Base-by-base conservation (phyloP, 2,329 filamentous ascomycete species). In the Huntiella decipiens region DNA sequence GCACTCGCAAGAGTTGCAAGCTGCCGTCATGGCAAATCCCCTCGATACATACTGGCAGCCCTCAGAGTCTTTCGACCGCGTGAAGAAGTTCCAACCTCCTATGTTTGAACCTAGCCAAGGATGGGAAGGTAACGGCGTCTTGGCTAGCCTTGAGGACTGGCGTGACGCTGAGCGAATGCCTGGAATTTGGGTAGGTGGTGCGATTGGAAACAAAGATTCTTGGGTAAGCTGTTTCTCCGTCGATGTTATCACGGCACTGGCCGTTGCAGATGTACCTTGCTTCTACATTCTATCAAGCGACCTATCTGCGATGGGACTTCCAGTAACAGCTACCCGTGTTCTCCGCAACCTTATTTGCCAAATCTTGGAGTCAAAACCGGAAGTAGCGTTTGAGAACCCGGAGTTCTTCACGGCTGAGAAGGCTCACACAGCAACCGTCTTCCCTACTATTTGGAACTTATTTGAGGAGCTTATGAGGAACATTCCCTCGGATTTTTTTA, bases 1-100 rank as follows among this genome's bases (percentile, higher is more conserved):
- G 31, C 32, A 35, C 40, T 10, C 42, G 36, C 41, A 49, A 39
- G 15, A n/a, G n/a, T 40, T 47, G n/a, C 31, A 38, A 19, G 13
- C 40, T 11, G 38, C 40, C 10, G 33, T 43, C 28, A 38, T 46
- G 45, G 34, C 44, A 13, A 44, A 43, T 33, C 36, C 40, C 34
- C 36, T 55, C 56, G 56, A 48, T 54, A 54, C 48, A 55, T 54
- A 40, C 54, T 55, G 39, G 57, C 56, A 49, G 54, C 54, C 54
- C 2, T 43, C 45, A 4, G 49, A 45, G 19, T 48, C 37, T 15
- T 19, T 48, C 5, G 16, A 22, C n/a, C 46, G 48, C 22, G 28
- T 47, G 13, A 41, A 8, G 2, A 11, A 36, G 8, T 28, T 28
- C 22, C 40, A 44, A 13, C 38, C 41, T n/a, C 31, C 45, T 8